Conservation (phyloP, 2,329 filamentous ascomycete species). For the Fusarium sp. region DNA sequence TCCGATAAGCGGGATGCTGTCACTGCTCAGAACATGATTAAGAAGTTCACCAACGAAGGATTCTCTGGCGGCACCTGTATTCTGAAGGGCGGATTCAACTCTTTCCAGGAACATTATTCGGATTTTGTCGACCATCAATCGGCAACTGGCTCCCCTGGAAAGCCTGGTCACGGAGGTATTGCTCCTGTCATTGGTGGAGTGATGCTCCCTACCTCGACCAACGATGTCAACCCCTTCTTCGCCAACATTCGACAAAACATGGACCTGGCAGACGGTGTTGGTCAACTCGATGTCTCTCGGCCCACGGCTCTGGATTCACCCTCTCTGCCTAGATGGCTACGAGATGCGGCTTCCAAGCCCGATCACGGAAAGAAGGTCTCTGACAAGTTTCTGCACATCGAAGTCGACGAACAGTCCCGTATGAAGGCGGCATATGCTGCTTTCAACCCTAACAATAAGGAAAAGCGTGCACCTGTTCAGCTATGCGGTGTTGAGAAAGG, state of each 20-base stretch:
- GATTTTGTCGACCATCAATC: conserved; percentile 69
- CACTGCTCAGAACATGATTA: conserved; percentile 86
- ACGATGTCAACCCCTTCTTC: conserved; percentile 89
- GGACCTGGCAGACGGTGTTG: conserved; percentile 93
- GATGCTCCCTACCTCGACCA: conserved; percentile 77
- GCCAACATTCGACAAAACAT: conserved; percentile 96
- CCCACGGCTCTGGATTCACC: conserved; percentile 61
- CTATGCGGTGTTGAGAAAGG: conserved; percentile 96
- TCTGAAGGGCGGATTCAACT: conserved; percentile 83
- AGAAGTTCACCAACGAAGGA: conserved; percentile 90
- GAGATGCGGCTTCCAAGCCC: conserved; percentile 71
- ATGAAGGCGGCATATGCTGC: conserved; percentile 82
- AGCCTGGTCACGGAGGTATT: conserved; percentile 62
- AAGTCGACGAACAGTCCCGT: conserved; percentile 87
- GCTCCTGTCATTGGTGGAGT: conserved; percentile 89
- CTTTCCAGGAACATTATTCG: conserved; percentile 77
- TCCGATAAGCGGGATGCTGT: conserved; percentile 83
- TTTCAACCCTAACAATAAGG: conserved; percentile 56
- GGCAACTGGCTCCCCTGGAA: conserved; percentile 50
- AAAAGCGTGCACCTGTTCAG: conserved; percentile 64
- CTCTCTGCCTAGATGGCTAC: conserved; percentile 81
- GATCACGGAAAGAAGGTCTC: conserved; percentile 86
- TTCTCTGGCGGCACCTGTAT: conserved; percentile 81
- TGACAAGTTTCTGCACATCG: conserved; percentile 85
- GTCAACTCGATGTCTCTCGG: conserved; percentile 74